These are phyloP conservation scores for Daedalea quercina DNA, from an alignment of 768 basidiomycete genomes.

Conservation along the genomic window DNA sequence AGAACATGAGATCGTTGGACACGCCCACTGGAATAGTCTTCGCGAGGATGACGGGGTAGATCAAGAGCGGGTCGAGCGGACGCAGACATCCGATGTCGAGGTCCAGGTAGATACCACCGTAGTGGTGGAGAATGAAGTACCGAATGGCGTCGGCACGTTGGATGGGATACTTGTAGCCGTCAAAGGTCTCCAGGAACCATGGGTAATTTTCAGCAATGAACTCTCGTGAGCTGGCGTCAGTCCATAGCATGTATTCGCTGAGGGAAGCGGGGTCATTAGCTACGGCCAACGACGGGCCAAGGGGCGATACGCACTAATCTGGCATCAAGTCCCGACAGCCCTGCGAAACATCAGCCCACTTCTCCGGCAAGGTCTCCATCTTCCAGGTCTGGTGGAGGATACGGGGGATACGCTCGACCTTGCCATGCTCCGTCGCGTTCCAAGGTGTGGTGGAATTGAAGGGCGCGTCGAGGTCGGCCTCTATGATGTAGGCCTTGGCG, in stretches of 20 bases:
- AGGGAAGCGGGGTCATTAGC: constrained; percentile 6
- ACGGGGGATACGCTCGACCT: constrained; percentile 75
- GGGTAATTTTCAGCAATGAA: constrained; percentile 87
- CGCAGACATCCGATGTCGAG: constrained; percentile 92
- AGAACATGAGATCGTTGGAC: constrained; percentile 95
- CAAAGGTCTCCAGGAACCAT: constrained; percentile 92
- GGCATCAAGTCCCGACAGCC: constrained; percentile 88
- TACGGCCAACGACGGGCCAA: constrained; percentile 5
- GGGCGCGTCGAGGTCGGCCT: constrained; percentile 61
- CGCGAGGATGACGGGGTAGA: constrained; percentile 84
- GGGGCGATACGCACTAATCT: constrained; percentile 72
- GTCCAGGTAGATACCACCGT: constrained; percentile 94
- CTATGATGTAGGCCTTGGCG: constrained; percentile 69
- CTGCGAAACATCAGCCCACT: constrained; percentile 78
- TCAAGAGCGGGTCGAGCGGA: constrained; percentile 78
- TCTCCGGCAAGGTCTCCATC: constrained; percentile 72
- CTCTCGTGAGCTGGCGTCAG: constrained; percentile 81
- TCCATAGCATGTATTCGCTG: constrained; percentile 97
- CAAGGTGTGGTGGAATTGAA: constrained; percentile 45
- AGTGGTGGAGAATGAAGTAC: constrained; percentile 94
- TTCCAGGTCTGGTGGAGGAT: constrained; percentile 99
- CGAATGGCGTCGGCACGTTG: constrained; percentile 97
- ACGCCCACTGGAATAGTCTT: constrained; percentile 96
- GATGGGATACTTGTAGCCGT: constrained; percentile 85
- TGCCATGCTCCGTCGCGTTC: constrained; percentile 56